A percentile compares a stretch with the other conserved stretches of the same genome.
These are phyloP conservation scores for Didymella pinodella DNA, from an alignment of 2,329 filamentous ascomycete species.

Conservation along the genomic window DNA sequence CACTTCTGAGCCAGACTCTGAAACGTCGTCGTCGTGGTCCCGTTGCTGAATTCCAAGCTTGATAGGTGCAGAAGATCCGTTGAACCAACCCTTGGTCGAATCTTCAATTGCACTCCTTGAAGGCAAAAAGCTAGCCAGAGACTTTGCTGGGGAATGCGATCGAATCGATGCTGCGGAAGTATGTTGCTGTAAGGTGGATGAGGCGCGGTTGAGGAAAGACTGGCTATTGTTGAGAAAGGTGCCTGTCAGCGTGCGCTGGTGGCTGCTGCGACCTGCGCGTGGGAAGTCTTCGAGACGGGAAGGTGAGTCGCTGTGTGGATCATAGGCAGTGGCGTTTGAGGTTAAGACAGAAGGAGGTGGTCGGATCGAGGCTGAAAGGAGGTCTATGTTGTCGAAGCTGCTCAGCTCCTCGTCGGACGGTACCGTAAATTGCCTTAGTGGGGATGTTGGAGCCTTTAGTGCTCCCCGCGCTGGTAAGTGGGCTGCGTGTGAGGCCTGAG, in stretches of 20 bases:
- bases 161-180: conserved; percentile 49
- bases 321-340: conserved; percentile 42
- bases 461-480: conserved; percentile 40
- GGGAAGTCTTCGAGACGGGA: conserved; percentile 41
- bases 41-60: conserved; percentile 52
- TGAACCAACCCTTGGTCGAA: conserved; percentile 60
- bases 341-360: conserved; percentile 48
- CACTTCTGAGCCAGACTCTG: conserved; percentile 34
- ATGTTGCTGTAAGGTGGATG: conserved; percentile 50
- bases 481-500: conserved; percentile 41
- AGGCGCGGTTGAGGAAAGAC: conserved; percentile 41
- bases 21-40: conserved; percentile 42
- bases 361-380: conserved; percentile 40
- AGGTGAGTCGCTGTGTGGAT: conserved; percentile 40
- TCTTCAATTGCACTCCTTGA: conserved; percentile 40
- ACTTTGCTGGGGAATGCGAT: conserved; percentile 50
- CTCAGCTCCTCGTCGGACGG: conserved; percentile 30
- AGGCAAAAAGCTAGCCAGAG: conserved; percentile 51
- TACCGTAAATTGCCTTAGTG: conserved; percentile 36
- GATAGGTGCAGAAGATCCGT: conserved; percentile 60
- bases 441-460: conserved; percentile 25
- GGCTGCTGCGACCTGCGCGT: conserved; percentile 31
- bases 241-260: conserved; percentile 48
- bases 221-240: conserved; percentile 49
- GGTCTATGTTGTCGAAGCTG: conserved; percentile 47